These are phyloP conservation scores for Fusarium denticulatum DNA, from an alignment of 2,329 filamentous ascomycete species.

Conservation along the genomic window DNA sequence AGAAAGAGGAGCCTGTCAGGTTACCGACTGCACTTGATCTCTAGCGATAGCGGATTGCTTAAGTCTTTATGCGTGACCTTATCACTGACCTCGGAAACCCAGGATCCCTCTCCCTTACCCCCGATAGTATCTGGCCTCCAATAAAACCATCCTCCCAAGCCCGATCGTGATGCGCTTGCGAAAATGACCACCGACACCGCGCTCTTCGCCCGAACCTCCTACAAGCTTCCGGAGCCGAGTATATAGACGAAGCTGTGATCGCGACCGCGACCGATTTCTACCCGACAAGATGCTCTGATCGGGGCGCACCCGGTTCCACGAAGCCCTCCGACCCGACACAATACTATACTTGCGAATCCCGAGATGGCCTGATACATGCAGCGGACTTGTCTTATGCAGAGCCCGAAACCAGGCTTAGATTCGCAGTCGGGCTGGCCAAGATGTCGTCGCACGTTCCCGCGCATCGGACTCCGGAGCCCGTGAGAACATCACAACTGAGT, in stretches of 20 bases:
- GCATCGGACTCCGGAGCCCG: background rate
- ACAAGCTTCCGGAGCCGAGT: background rate
- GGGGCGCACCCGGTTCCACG: background rate
- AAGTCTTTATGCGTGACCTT: too few relatives aligned
- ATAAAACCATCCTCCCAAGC: background rate
- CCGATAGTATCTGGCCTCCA: too few relatives aligned
- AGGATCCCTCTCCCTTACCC: too few relatives aligned
- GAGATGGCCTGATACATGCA: background rate
- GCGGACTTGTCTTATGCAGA: background rate
- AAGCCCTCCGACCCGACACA: background rate
- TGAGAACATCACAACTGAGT: background rate
- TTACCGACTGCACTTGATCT: background rate
- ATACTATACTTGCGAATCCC: background rate
- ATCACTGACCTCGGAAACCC: accelerated
- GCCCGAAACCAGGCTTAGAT: background rate
- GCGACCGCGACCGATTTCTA: background rate
- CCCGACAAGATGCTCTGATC: background rate
- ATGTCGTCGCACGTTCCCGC: background rate
- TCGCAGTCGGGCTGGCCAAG: too few relatives aligned
- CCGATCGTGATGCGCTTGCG: background rate
- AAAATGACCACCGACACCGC: background rate
- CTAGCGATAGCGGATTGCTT: background rate
- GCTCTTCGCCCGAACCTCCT: background rate
- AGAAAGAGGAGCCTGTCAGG: background rate
- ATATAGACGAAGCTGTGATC: background rate